Conservation (phyloP, 1,284 basidiomycete genomes). For the Polyporus tsugae region DNA sequence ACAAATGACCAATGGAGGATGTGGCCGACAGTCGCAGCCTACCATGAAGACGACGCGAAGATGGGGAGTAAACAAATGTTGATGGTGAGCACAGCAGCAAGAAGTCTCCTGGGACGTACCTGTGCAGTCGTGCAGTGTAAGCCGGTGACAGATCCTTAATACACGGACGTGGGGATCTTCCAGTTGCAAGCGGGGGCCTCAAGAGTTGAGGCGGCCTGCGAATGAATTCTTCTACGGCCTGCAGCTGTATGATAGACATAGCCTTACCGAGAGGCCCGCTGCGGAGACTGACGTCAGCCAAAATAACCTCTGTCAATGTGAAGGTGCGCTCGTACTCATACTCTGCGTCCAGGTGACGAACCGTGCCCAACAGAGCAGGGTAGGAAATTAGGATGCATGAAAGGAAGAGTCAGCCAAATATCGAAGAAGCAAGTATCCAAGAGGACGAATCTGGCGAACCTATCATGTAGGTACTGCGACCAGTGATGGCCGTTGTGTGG, state of each 20-base stretch:
- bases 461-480: not conserved
- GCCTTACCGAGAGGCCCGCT: not conserved
- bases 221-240: not conserved
- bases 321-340: not conserved
- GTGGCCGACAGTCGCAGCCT: not conserved
- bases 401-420: too few relatives aligned
- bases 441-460: not conserved
- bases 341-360: not conserved
- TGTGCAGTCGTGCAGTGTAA: not conserved
- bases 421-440: not conserved
- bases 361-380: not conserved
- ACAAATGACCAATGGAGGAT: not conserved
- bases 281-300: not conserved
- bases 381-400: too few relatives aligned
- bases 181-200: not conserved
- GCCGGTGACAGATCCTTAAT: not conserved
- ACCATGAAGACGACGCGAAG: not conserved
- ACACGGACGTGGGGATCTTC: not conserved
- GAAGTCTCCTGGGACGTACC: not conserved
- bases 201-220: not conserved
- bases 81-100: conserved; percentile 1
- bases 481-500: not conserved
- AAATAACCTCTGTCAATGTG: not conserved
- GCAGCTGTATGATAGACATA: not conserved
- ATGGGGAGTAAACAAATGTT: not conserved